These are phyloP conservation scores for Pichia paraexigua DNA, from an alignment of 805 yeast species.

Conservation along the genomic window DNA sequence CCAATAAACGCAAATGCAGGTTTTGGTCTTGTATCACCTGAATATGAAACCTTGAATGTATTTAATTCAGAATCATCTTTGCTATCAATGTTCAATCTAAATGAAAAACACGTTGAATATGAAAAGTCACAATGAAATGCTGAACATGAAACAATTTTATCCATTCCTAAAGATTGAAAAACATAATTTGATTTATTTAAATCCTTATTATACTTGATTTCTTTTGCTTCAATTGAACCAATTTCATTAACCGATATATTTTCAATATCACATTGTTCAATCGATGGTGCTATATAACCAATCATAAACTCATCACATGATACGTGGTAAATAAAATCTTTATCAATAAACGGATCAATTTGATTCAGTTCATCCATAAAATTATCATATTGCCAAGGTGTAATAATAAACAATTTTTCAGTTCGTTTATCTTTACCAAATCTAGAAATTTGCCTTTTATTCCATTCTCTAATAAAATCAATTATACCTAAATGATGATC, in stretches of 20 bases:
- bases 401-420: constrained; percentile 45
- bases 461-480: constrained; percentile 65
- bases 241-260: constrained; percentile 17
- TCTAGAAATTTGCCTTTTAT: constrained; percentile 28
- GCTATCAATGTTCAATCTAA: constrained; percentile 24
- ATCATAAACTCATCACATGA: constrained; percentile 29
- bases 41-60: constrained; percentile 67
- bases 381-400: constrained; percentile 66
- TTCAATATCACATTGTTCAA: constrained; percentile 23
- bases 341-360: constrained; percentile 15
- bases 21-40: constrained; percentile 94
- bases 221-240: constrained; percentile 1
- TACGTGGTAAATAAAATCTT: constrained; percentile 14
- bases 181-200: constrained; percentile 18
- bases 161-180: constrained; percentile 36
- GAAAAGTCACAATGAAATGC: constrained; percentile 85
- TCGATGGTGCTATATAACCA: constrained; percentile 10
- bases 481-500: constrained; percentile 90
- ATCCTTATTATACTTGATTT: constrained; percentile 7
- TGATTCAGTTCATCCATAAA: constrained; percentile 62
- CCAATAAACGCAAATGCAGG: constrained; percentile 56
- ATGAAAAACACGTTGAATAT: constrained; percentile 54
- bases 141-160: constrained; percentile 47
- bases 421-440: constrained; percentile 22
- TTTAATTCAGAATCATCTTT: constrained; percentile 1